Base-by-base conservation (phyloP, 805 yeast genomes). In the Starmerella vitae region DNA sequence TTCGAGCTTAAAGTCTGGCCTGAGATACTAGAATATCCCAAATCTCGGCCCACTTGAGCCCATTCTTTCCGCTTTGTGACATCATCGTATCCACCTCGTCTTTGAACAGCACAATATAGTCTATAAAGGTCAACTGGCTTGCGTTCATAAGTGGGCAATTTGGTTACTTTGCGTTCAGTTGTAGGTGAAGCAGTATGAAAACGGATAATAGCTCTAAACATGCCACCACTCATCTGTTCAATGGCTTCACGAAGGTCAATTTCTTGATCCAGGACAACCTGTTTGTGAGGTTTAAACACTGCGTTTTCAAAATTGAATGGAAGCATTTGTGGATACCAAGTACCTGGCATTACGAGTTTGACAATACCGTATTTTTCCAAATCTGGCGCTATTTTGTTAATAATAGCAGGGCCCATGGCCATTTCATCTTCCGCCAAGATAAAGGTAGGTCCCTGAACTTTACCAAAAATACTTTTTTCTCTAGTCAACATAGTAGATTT, bases 11-110 rank as follows among this genome's bases (percentile, higher is more conserved):
- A 33, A n/a, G 48, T 37, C 7, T 42, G 42, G 20, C 17, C 12
- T 2, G 34, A 20, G 10, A 74, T 69, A 2, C 83, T 84, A 24
- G 73, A 68, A 54, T 76, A 79, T 0, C 93, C 93, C 36, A 83
- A 60, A 49, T 81, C 93, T 39, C 85, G 65, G 12, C 88, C 88
- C 8, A 83, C 70, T 52, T 79, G 84, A 1, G 84, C 84, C 94
- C 94, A 83, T 33, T 72, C 63, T 51, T 79, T 78, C 40, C 68
- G 69, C 39, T 67, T 57, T 33, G 78, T 70, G n/a, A 82, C 85
- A 9, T 59, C 64, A 9, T 65, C 64, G 53, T 66, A 75, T 0
- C 93, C 93, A 15, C 91, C 91, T 43, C 78, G 63, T 14, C 70
- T 53, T 15, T 67, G 61, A 1, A 82, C 91, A 12, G 72, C 65